A percentile compares a stretch with the other conserved stretches of the same genome.
These are phyloP conservation scores for Tylopilus subfusipes DNA, from an alignment of 768 basidiomycete genomes.

Conservation along the genomic window DNA sequence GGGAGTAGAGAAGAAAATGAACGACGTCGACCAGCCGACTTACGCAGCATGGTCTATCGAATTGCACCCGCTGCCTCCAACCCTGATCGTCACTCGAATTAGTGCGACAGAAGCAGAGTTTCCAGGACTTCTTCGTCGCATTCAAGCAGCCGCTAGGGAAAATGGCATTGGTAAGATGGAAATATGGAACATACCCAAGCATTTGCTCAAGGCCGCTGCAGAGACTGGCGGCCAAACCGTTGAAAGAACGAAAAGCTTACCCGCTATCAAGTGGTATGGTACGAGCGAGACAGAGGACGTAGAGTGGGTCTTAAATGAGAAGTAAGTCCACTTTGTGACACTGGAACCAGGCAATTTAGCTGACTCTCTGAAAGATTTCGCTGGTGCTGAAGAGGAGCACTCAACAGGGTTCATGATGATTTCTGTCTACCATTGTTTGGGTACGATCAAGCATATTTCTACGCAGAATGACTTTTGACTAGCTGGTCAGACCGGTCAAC, in stretches of 20 bases:
- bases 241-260: conserved; percentile 38
- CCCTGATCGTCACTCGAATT: conserved; percentile 46
- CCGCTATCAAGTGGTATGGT: conserved; percentile 52
- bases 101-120: conserved; percentile 32
- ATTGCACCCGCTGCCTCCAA: conserved; percentile 25
- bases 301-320: conserved; percentile 50
- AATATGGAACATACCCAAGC: conserved; percentile 42
- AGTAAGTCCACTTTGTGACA: conserved; percentile 26
- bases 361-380: conserved; percentile 32
- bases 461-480: too few relatives aligned
- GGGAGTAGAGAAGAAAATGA: conserved; percentile 17
- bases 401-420: background rate
- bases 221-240: conserved; percentile 31
- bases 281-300: conserved; percentile 30
- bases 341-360: background rate
- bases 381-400: conserved; percentile 33
- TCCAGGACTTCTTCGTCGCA: conserved; percentile 31
- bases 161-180: conserved; percentile 40
- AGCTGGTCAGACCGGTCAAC: too few relatives aligned
- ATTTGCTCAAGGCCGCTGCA: conserved; percentile 29
- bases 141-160: conserved; percentile 35
- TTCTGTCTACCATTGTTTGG: too few relatives aligned
- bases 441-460: too few relatives aligned
- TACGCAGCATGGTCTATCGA: conserved; percentile 49
- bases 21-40: conserved; percentile 2